phyloP scores from a whole-genome alignment of 2,329 filamentous ascomycete genomes.

The Parafenestella ontariensis region DNA sequence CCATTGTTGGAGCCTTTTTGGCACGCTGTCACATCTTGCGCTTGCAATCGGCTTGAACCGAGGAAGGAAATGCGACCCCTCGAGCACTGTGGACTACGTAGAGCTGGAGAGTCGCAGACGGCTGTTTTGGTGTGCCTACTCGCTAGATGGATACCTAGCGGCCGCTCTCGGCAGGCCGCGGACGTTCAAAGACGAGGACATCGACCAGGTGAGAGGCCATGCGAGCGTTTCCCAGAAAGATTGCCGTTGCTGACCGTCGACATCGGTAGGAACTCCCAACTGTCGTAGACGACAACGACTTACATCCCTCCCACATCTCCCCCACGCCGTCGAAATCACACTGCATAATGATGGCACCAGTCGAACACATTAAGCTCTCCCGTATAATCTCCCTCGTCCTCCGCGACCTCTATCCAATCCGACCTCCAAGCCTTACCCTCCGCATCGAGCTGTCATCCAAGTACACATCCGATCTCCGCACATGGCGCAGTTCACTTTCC shows the following conservation, averaged over 20 bases:
- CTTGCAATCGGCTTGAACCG: constrained; percentile 56
- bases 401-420: constrained; percentile 54
- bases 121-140: constrained; percentile 69
- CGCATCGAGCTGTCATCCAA: constrained; percentile 51
- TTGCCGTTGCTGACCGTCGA: background rate
- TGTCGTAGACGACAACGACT: constrained; percentile 45
- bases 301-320: constrained; percentile 35
- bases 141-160: constrained; percentile 68
- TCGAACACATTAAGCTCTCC: constrained; percentile 56
- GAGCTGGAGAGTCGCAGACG: constrained; percentile 62
- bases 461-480: constrained; percentile 51
- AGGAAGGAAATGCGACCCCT: constrained; percentile 41
- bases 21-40: constrained; percentile 62
- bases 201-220: constrained; percentile 61
- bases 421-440: constrained; percentile 38
- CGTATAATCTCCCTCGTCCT: constrained; percentile 55
- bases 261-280: constrained; percentile 43
- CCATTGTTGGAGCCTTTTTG: constrained; percentile 67
- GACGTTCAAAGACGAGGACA: constrained; percentile 68
- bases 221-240: background rate
- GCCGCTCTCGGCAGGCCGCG: constrained; percentile 68
- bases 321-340: constrained; percentile 39
- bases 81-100: constrained; percentile 53
- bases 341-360: constrained; percentile 54
- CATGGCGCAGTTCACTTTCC: constrained; percentile 57